Percentiles rank a stretch among this genome's conserved stretches.
Conservation (phyloP, 129 eudicot genomes). For the Artemisia tridentata region DNA sequence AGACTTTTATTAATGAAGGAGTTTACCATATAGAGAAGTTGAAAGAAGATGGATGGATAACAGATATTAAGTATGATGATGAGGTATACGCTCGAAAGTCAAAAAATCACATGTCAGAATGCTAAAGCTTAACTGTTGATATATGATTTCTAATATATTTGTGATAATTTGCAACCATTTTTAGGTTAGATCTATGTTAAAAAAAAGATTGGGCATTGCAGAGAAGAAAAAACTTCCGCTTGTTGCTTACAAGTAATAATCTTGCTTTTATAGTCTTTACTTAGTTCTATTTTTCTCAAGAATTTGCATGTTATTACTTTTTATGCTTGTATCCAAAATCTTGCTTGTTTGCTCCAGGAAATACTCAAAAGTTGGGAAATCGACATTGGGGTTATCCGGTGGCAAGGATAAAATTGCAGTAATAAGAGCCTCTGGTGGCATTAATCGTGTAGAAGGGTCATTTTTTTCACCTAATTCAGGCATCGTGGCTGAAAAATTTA, state of each 20-base stretch:
- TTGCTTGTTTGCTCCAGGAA: conserved; percentile 39
- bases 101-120: not conserved
- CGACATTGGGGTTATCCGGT: conserved; percentile 83
- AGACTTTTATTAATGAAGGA: conserved; percentile 79
- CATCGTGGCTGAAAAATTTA: conserved; percentile 66
- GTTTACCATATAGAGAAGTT: conserved; percentile 71
- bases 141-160: not conserved
- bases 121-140: not conserved
- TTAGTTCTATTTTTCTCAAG: not conserved
- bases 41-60: conserved; percentile 88
- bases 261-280: not conserved
- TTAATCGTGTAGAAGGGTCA: conserved; percentile 63
- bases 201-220: conserved; percentile 54
- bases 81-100: conserved; percentile 43
- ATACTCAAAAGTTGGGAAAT: conserved; percentile 60
- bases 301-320: not conserved
- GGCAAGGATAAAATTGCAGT: conserved; percentile 71
- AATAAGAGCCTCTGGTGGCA: conserved; percentile 87
- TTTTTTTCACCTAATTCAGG: conserved; percentile 57
- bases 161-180: not conserved
- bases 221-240: conserved; percentile 60
- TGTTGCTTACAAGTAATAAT: conserved; percentile 65
- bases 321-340: not conserved
- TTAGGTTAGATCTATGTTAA: conserved; percentile 73
- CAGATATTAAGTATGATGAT: conserved; percentile 90